Conservation (phyloP, 192 early-diverging fungal genomes). For the Jimgerdemannia flammicorona region DNA sequence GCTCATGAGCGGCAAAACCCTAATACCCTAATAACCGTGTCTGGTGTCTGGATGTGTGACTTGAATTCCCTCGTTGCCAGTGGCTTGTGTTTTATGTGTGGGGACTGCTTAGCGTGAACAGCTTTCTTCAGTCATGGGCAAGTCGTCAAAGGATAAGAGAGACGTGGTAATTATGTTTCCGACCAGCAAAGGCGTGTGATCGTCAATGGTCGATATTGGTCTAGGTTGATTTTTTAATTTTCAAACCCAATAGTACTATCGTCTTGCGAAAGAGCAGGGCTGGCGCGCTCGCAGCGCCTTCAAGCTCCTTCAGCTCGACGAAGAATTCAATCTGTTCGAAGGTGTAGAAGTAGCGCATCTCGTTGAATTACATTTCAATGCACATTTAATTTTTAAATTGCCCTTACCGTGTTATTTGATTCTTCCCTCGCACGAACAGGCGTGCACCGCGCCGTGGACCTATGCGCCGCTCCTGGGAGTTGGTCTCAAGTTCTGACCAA, state of each 20-base stretch:
- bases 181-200: not conserved
- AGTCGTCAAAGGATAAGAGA: conserved; percentile 89
- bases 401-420: not conserved
- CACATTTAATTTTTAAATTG: not conserved
- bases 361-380: not conserved
- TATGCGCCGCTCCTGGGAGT: conserved; percentile 96
- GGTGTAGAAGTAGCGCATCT: conserved; percentile 29
- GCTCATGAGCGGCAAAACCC: not conserved
- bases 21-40: not conserved
- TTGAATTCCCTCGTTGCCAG: not conserved
- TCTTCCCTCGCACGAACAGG: conserved; percentile 25
- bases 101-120: too few species aligned
- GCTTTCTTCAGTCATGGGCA: conserved; percentile 48
- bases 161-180: conserved; percentile 56
- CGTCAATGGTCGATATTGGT: not conserved
- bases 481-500: conserved; percentile 92
- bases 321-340: conserved; percentile 90
- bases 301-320: conserved; percentile 95
- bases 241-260: conserved; percentile 65
- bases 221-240: not conserved
- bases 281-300: conserved; percentile 97
- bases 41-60: not conserved
- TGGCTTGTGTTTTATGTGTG: not conserved
- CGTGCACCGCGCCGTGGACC: conserved; percentile 88
- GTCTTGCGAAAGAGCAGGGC: conserved; percentile 95